A percentile compares a stretch with the other conserved stretches of the same genome.
Evolutionary conservation across 306 rosid species (phyloP).

Genomic region (Inga leiocalycina): DNA sequence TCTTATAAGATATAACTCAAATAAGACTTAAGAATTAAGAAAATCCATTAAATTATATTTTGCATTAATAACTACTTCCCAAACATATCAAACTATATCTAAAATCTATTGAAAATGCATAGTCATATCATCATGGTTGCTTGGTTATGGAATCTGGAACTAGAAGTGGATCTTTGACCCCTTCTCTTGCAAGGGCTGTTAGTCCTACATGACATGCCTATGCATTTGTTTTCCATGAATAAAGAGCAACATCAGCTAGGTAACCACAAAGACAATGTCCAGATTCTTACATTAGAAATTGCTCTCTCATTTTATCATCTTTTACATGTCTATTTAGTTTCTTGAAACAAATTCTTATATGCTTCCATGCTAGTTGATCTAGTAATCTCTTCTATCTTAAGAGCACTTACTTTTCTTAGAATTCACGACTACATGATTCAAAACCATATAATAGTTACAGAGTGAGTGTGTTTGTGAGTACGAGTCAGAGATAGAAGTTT

Average conservation of each 20-base stretch:
- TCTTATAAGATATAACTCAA: no score
- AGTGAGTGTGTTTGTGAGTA: neutral
- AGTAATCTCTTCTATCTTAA: neutral
- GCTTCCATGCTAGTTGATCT: conserved; percentile 3
- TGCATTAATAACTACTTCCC: no score
- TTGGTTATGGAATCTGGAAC: conserved; percentile 90
- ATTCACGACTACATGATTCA: neutral
- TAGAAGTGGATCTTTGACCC: conserved; percentile 89
- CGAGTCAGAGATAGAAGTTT: neutral
- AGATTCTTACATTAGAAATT: conserved; percentile 8
- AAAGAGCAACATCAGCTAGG: conserved; percentile 89
- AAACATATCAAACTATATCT: no score
- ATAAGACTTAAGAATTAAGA: no score
- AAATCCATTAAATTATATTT: no score
- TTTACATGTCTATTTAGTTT: neutral
- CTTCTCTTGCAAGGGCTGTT: conserved; percentile 82
- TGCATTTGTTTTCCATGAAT: conserved; percentile 90
- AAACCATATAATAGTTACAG: neutral
- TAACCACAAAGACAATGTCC: conserved; percentile 29
- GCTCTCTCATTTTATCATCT: conserved; percentile 3
- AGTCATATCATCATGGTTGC: conserved; percentile 42
- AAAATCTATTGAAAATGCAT: no score
- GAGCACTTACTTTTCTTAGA: neutral
- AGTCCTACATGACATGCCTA: conserved; percentile 77
- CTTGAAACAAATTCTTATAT: neutral